Conservation (phyloP, 371 early-diverging fungal genomes). For the Lichtheimia corymbifera region DNA sequence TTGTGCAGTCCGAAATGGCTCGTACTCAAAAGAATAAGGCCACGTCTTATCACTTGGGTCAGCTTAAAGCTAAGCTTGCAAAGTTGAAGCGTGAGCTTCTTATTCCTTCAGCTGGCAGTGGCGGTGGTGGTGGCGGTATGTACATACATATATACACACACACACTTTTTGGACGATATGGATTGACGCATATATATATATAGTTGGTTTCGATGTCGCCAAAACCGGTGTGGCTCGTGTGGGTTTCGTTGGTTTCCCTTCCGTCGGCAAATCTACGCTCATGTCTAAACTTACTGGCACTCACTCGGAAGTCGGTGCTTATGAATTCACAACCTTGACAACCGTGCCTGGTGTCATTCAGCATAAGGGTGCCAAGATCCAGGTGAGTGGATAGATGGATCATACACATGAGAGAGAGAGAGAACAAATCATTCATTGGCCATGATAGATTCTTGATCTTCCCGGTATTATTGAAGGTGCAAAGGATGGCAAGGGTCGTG, state of each 20-base stretch:
- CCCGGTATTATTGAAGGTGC: conserved; percentile 99
- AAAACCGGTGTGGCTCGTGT: conserved; percentile 97
- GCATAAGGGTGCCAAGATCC: conserved; percentile 98
- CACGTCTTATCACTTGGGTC: conserved; percentile 98
- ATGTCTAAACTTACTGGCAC: conserved; percentile 99
- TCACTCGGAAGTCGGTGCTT: conserved; percentile 94
- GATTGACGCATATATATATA: background rate
- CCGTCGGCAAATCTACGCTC: conserved; percentile 96
- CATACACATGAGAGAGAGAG: background rate
- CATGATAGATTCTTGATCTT: conserved; percentile 50
- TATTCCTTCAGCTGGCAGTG: conserved; percentile 82
- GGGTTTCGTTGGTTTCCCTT: conserved; percentile 97
- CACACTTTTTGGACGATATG: background rate
- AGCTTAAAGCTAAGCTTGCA: conserved; percentile 98
- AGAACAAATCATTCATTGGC: background rate
- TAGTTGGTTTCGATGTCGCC: conserved; percentile 95
- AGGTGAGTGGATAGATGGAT: conserved; percentile 28
- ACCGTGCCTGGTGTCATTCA: conserved; percentile 96
- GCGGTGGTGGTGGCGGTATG: conserved; percentile 66
- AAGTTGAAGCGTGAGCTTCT: conserved; percentile 94
- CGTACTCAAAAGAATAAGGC: conserved; percentile 85
- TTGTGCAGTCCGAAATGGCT: conserved; percentile 63
- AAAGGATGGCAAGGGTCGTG: conserved; percentile 99
- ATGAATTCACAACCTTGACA: conserved; percentile 99
- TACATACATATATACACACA: background rate